These are phyloP conservation scores for Phanerodontia chrysosporium DNA, from an alignment of 768 basidiomycete genomes.

Conservation along the genomic window DNA sequence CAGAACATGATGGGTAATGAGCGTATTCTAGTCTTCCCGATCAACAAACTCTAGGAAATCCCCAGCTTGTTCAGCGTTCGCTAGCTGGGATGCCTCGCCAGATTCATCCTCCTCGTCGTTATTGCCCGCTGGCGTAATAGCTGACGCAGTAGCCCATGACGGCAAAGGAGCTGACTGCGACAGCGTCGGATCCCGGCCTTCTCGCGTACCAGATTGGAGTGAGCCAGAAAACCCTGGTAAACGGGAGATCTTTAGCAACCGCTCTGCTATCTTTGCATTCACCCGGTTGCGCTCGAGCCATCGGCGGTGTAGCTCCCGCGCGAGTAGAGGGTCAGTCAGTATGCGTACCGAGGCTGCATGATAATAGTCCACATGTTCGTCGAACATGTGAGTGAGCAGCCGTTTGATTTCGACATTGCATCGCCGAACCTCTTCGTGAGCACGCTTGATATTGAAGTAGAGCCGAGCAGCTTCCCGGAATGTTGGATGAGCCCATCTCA, in stretches of 20 bases:
- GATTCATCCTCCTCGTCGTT: no score
- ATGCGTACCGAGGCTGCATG: background rate
- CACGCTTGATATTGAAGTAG: slow-evolving; percentile 26
- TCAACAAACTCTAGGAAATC: no score
- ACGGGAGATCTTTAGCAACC: background rate
- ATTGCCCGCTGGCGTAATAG: no score
- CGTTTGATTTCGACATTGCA: slow-evolving; percentile 31
- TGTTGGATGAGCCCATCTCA: slow-evolving; percentile 33
- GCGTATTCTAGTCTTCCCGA: no score
- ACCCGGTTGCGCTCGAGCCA: background rate
- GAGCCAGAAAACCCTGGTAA: slow-evolving; percentile 3
- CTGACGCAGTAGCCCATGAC: background rate
- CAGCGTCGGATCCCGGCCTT: background rate
- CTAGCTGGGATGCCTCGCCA: no score
- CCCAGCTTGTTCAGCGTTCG: no score
- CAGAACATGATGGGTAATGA: no score
- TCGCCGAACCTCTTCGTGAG: slow-evolving; percentile 28
- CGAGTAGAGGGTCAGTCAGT: slow-evolving; percentile 2
- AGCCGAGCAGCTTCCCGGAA: slow-evolving; percentile 29
- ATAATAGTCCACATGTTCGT: slow-evolving; percentile 21
- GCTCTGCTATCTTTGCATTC: background rate
- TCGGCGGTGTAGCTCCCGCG: slow-evolving; percentile 2
- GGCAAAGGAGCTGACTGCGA: background rate
- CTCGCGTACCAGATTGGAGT: background rate
- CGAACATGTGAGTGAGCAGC: slow-evolving; percentile 21